A percentile compares a stretch with the other conserved stretches of the same genome.
Conservation (phyloP, 2,329 filamentous ascomycete species). For the Talaromyces albobiverticillius region DNA sequence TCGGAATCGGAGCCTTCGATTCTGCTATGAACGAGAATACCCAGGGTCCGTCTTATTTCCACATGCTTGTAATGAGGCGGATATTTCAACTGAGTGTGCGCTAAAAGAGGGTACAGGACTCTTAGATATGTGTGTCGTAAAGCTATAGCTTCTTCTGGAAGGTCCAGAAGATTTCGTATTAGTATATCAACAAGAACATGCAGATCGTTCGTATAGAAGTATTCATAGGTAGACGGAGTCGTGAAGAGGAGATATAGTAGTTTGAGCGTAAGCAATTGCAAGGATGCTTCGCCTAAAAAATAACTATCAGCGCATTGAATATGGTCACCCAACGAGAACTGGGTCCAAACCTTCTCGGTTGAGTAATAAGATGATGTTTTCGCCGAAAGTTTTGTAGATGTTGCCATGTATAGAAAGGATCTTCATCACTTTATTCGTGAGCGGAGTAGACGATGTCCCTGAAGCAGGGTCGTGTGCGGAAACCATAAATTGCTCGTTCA, state of each 20-base stretch:
- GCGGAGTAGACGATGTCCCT: constrained; percentile 41
- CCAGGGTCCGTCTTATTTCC: constrained; percentile 74
- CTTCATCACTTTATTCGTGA: constrained; percentile 94
- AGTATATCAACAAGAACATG: constrained; percentile 93
- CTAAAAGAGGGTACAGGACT: constrained; percentile 84
- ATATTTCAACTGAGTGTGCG: constrained; percentile 83
- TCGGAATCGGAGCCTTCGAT: constrained; percentile 58
- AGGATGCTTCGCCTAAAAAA: constrained; percentile 69
- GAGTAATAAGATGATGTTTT: constrained; percentile 91
- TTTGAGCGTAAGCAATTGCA: constrained; percentile 95
- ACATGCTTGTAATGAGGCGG: constrained; percentile 89
- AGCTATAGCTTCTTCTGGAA: constrained; percentile 72
- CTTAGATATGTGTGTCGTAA: constrained; percentile 92
- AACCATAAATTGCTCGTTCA: constrained; percentile 99
- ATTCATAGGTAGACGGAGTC: constrained; percentile 86
- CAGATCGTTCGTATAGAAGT: constrained; percentile 97
- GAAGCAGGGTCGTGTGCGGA: constrained; percentile 55
- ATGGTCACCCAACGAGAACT: background rate
- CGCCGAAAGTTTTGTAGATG: constrained; percentile 88
- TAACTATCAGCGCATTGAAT: constrained; percentile 16
- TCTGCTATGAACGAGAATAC: constrained; percentile 67
- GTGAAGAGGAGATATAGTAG: constrained; percentile 94
- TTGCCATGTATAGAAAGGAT: constrained; percentile 77
- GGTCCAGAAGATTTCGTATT: constrained; percentile 91
- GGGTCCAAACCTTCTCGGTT: constrained; percentile 70